Evolutionary conservation across 768 basidiomycete species (phyloP).

Genomic region (Botryobasidium botryosum): DNA sequence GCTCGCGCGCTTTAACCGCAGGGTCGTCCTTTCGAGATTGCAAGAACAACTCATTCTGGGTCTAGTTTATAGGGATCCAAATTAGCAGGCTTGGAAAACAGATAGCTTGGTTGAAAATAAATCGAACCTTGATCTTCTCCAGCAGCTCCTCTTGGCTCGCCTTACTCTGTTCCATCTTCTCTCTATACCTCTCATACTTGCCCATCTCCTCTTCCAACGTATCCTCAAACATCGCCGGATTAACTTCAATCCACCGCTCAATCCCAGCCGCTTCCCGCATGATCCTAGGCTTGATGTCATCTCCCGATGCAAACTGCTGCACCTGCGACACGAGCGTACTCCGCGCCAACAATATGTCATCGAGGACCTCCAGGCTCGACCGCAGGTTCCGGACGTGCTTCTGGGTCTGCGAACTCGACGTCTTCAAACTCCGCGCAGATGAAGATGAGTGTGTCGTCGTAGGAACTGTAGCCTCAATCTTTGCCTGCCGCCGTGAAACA

Average conservation of each 20-base stretch:
- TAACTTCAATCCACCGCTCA: constrained; percentile 49
- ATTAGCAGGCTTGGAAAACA: background rate
- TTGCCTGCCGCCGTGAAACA: constrained; percentile 1
- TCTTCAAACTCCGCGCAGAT: constrained; percentile 14
- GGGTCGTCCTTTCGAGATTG: constrained; percentile 64
- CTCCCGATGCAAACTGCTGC: constrained; percentile 38
- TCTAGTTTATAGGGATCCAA: constrained; percentile 22
- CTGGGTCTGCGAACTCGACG: constrained; percentile 31
- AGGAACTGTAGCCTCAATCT: constrained; percentile 9
- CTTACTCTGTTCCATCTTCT: constrained; percentile 36
- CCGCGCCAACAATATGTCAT: constrained; percentile 47
- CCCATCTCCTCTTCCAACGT: constrained; percentile 58
- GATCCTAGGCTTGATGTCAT: constrained; percentile 59
- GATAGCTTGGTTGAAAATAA: background rate
- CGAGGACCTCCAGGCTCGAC: constrained; percentile 59
- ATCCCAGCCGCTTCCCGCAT: constrained; percentile 47
- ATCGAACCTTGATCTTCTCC: constrained; percentile 42
- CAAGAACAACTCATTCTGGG: constrained; percentile 55
- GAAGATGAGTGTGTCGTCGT: background rate
- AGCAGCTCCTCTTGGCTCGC: constrained; percentile 50
- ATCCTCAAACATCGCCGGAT: constrained; percentile 78
- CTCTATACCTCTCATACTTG: constrained; percentile 57
- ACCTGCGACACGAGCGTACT: constrained; percentile 48
- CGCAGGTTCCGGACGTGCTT: constrained; percentile 54
- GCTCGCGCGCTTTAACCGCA: constrained; percentile 60